Conservation (phyloP, 169 alveolate genomes). For the Plasmodium adleri region DNA sequence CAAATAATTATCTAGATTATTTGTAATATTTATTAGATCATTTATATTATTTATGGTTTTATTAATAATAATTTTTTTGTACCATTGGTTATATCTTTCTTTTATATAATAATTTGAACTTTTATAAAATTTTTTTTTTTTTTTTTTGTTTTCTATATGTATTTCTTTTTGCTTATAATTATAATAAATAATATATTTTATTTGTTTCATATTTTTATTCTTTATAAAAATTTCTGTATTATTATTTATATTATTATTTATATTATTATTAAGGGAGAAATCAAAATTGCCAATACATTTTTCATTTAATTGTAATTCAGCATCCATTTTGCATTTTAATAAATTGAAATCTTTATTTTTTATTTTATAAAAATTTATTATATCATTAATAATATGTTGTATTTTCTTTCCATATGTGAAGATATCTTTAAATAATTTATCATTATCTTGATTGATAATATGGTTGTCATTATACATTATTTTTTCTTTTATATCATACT, state of each 20-base stretch:
- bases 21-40: conserved; percentile 47
- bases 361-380: conserved; percentile 4
- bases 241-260: background rate
- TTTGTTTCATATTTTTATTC: background rate
- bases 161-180: background rate
- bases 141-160: background rate
- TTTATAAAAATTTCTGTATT: conserved; percentile 4
- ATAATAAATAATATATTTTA: background rate
- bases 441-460: conserved; percentile 2
- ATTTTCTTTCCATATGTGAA: conserved; percentile 13
- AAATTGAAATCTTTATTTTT: conserved; percentile 35
- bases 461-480: conserved; percentile 1
- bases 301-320: conserved; percentile 57
- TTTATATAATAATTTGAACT: background rate
- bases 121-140: background rate
- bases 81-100: background rate
- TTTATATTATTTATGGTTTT: conserved; percentile 18
- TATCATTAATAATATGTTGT: conserved; percentile 36
- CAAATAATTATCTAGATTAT: conserved; percentile 7
- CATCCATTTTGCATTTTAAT: conserved; percentile 69
- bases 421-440: conserved; percentile 7
- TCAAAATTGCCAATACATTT: background rate
- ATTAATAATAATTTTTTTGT: conserved; percentile 1
- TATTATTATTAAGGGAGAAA: background rate
- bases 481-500: background rate